phyloP scores from a whole-genome alignment of 2,329 filamentous ascomycete species.

The Colletotrichum orbiculare region DNA sequence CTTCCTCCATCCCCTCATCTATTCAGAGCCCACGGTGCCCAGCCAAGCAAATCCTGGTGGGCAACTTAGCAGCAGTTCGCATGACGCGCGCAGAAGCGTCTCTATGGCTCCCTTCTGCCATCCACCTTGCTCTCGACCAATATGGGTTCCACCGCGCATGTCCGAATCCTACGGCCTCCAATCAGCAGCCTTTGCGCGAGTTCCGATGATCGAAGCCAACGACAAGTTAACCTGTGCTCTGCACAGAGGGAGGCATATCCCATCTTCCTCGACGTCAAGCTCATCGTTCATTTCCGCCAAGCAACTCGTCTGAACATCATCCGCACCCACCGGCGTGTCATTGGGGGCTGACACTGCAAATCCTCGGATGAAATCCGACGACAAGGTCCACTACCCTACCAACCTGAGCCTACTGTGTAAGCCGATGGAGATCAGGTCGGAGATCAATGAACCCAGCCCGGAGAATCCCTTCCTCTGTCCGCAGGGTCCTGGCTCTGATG shows the following conservation, averaged over 20 bases:
- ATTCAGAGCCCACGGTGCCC: too few species aligned
- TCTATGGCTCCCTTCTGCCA: slow-evolving; percentile 3
- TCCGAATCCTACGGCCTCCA: slow-evolving; percentile 1
- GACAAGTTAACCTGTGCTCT: neutral
- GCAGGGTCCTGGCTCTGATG: neutral
- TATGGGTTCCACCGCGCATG: neutral
- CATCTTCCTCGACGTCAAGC: slow-evolving; percentile 23
- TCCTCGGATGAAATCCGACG: slow-evolving; percentile 33
- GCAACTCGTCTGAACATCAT: slow-evolving; percentile 12
- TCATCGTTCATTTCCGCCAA: neutral
- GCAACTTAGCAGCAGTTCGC: too few species aligned
- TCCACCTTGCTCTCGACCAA: neutral
- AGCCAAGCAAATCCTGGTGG: too few species aligned
- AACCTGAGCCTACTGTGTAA: too few species aligned
- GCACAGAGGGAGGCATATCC: slow-evolving; percentile 3
- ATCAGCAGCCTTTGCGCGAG: neutral
- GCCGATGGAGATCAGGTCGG: slow-evolving; percentile 21
- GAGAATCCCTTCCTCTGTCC: neutral
- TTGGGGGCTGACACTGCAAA: slow-evolving; percentile 20
- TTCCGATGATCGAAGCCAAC: neutral
- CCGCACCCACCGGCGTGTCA: slow-evolving; percentile 6
- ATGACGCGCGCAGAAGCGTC: slow-evolving; percentile 23
- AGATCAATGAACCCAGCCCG: slow-evolving; percentile 22
- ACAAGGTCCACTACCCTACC: slow-evolving; percentile 9
- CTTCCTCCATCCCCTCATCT: neutral